phyloP scores from a whole-genome alignment of 176 grass and related monocot species.

The Metroxylon sagu region DNA sequence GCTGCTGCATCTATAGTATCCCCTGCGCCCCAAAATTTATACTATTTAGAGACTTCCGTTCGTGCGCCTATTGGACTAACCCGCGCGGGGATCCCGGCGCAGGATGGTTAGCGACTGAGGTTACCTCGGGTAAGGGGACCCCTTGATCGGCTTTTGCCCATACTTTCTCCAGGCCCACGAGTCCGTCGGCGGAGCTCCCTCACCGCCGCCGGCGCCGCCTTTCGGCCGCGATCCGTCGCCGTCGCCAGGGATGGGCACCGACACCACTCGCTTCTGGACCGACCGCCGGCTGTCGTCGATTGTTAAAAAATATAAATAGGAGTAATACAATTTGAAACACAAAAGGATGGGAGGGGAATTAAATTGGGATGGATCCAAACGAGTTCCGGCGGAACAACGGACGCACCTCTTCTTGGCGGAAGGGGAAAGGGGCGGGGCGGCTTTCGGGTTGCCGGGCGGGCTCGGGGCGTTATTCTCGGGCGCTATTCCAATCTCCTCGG shows the following conservation, averaged over 20 bases:
- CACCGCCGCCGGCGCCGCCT: conserved; percentile 23
- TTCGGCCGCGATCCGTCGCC: conserved; percentile 42
- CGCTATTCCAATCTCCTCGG: conserved; percentile 46
- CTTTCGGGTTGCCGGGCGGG: conserved; percentile 26
- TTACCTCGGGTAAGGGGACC: conserved; percentile 86
- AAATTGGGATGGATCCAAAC: too few species aligned
- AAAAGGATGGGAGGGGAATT: not conserved
- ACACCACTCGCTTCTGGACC: conserved; percentile 84
- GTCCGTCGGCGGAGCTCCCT: conserved; percentile 92
- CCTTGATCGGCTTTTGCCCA: conserved; percentile 99
- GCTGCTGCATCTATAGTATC: conserved; percentile 90
- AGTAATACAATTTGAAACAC: not conserved
- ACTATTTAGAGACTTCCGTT: too few species aligned
- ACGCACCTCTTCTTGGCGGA: conserved; percentile 70
- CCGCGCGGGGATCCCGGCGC: too few species aligned
- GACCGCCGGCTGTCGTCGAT: conserved; percentile 53
- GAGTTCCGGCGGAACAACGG: too few species aligned
- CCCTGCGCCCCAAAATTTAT: conserved; percentile 26
- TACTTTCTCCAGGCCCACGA: conserved; percentile 99
- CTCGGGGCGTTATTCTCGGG: not conserved
- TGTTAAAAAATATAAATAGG: too few species aligned
- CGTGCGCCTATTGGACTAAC: too few species aligned
- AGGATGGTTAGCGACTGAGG: too few species aligned
- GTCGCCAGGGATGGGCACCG: conserved; percentile 46
- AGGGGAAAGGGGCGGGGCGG: conserved; percentile 24